Evolutionary conservation across 768 basidiomycete genomes (phyloP), one percentile per base, ranked within the genome.

Genomic region (Amanita subjunquillea): DNA sequence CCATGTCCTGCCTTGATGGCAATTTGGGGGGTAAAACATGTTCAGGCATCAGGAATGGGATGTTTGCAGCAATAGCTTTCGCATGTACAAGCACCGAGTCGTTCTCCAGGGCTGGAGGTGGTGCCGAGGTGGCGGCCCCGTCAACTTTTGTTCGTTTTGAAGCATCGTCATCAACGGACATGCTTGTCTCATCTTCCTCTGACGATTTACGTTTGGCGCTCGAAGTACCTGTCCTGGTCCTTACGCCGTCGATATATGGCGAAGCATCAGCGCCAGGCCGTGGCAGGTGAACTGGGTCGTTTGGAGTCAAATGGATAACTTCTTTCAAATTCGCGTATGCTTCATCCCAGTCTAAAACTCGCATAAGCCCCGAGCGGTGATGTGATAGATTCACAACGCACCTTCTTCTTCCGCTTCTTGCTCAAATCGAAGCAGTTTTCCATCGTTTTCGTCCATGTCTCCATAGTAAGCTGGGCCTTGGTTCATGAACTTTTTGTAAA

Each of bases 401-500:
- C 91, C 86, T 62, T 83, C 78, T 53, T 85, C 76, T 64, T 92
- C 91, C 25, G 81, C 78, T 53, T 75, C 73, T 40, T 67, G 68
- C 67, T 97, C 95, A 54, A 74, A 88, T 50, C 79, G 74, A 13
- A 91, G 62, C 29, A 99, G 64, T n/a, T 68, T 69, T 6, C 75
- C 82, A 50, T 80, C 83, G 3, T 69, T 67, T 64, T 99, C 94
- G 62, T 97, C 95, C 12, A 85, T 59, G 62, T 99, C 92, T 6
- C 95, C 93, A 65, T 87, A 97, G 64, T 99, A 98, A 0, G 78
- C 76, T 1, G 89, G 89, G 0, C 87, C 89, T 62, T 91, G 90
- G 58, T 86, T 82, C 69, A 82, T 79, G 63, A 93, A 97, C 66
- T 89, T 91, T 68, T 88, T 88, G 68, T 91, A 93, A 62, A 77